Evolutionary conservation across 768 basidiomycete genomes (phyloP), one percentile per base, ranked within the genome.

Genomic region (Tylopilus subfusipes): DNA sequence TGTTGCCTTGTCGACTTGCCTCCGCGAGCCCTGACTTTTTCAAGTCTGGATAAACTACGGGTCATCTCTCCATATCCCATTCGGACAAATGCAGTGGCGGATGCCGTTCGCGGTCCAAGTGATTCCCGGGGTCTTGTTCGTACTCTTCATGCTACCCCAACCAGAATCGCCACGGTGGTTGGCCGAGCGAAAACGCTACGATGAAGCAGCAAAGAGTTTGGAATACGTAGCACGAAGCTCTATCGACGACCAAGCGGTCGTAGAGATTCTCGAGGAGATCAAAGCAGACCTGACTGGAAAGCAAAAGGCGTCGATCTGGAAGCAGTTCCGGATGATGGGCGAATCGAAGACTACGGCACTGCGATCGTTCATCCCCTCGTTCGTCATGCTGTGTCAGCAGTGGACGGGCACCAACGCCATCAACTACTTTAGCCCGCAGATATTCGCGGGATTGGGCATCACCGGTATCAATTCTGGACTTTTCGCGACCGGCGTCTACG

Each of bases 111-210:
- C 75, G 34, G 52, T 82, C 31, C 81, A 82, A 66, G 61, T 82
- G 48, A 57, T 84, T 38, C 82, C 81, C 5, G 80, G 81, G 3
- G 62, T 79, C 18, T 55, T 83, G 0, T 78, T 84, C 58, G 60
- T 78, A 9, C 52, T 75, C 33, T 63, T 70, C 6, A 80, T 82
- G 76, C 43, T 74, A 8, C 75, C 74, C 49, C 78, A 81, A 53
- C 78, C 80, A 6, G 82, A 83, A 58, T 82, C 81, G 1, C 82
- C 82, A 13, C 72, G 81, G n/a, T 82, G 78, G 78, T 66, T 83
- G 22, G 79, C 78, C 22, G 80, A 81, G 60, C 71, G 75, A 48
- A 68, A 72, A 25, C 68, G 72, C 34, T 72, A 75, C 31, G 74
- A 75, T 14, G 69, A 71, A 14, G 81, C 80, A 18, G 74, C 72